Evolutionary conservation across 805 yeast species (phyloP).

Genomic region (Diddensiella caesifluorescens): DNA sequence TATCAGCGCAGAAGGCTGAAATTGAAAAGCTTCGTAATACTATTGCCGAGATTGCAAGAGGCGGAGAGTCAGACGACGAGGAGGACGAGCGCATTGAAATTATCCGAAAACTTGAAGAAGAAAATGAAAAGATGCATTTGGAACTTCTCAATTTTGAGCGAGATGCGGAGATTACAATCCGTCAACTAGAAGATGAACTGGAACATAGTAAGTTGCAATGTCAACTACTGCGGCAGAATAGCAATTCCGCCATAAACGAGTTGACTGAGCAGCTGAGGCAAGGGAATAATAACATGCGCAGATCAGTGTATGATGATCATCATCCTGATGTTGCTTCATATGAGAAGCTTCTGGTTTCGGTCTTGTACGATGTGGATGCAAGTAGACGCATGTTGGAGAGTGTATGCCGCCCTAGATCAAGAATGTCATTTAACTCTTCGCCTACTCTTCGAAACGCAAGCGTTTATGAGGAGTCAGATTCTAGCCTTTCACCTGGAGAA

Average conservation of each 20-base stretch:
- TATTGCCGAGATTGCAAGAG: not conserved
- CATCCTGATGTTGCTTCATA: too few relatives aligned
- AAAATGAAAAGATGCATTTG: not conserved
- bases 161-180: not conserved
- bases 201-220: not conserved
- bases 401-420: too few relatives aligned
- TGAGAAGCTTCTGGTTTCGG: too few relatives aligned
- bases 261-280: conserved; percentile 2
- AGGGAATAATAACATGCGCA: too few relatives aligned
- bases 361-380: too few relatives aligned
- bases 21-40: not conserved
- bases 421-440: too few relatives aligned
- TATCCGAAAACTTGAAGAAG: not conserved
- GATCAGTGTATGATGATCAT: too few relatives aligned
- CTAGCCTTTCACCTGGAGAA: too few relatives aligned
- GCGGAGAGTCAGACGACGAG: not conserved
- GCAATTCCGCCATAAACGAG: conserved; percentile 1
- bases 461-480: too few relatives aligned
- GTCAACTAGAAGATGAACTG: not conserved
- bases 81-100: not conserved
- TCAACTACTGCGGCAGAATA: not conserved
- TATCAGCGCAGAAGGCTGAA: not conserved
- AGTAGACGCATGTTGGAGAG: too few relatives aligned
- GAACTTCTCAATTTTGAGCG: not conserved
- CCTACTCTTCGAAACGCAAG: too few relatives aligned